These are phyloP conservation scores for Cyclostephanos invisitatus DNA, from an alignment of 108 stramenopile genomes.

Conservation along the genomic window DNA sequence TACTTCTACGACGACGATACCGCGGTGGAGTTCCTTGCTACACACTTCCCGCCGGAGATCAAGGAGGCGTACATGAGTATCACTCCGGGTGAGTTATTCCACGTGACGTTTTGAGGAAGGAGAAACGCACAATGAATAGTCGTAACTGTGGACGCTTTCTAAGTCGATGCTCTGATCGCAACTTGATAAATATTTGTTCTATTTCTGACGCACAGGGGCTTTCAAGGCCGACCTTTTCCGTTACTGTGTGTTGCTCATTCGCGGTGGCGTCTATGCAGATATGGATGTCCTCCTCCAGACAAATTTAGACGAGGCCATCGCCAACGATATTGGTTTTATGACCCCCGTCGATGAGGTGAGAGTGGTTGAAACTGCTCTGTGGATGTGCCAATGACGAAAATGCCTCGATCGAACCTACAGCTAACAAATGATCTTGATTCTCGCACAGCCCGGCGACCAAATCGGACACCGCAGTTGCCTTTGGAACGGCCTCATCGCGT, in stretches of 20 bases:
- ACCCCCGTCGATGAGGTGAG: conserved; percentile 67
- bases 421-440: not conserved
- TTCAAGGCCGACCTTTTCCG: conserved; percentile 84
- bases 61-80: conserved; percentile 26
- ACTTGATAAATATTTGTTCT: not conserved
- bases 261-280: conserved; percentile 85
- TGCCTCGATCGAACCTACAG: not conserved
- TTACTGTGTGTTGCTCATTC: conserved; percentile 80
- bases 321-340: conserved; percentile 79
- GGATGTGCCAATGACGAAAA: not conserved
- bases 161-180: not conserved
- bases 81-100: conserved; percentile 8
- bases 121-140: not conserved
- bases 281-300: conserved; percentile 85
- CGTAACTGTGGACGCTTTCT: not conserved
- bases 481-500: conserved; percentile 89
- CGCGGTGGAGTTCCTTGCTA: conserved; percentile 2
- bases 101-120: not conserved
- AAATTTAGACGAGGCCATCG: conserved; percentile 74
- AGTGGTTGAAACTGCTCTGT: not conserved
- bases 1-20: conserved; percentile 22
- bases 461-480: conserved; percentile 72
- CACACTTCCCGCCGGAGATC: conserved; percentile 30
- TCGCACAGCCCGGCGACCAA: conserved; percentile 52
- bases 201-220: conserved; percentile 36